Evolutionary conservation across 805 yeast species (phyloP).

Genomic region (Teunomyces aglyptinius): DNA sequence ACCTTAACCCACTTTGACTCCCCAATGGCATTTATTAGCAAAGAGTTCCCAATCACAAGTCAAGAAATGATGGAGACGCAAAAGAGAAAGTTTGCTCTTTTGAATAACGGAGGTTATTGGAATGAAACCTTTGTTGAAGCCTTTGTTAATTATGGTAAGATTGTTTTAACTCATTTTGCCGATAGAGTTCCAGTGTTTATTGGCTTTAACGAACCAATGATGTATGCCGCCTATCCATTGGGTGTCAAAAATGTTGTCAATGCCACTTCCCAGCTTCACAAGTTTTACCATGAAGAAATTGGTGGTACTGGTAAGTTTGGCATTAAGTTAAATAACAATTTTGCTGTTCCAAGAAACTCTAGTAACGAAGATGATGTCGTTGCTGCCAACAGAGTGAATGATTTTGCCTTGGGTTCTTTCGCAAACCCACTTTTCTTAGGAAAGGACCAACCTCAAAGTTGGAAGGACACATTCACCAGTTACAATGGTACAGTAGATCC

Average conservation of each 20-base stretch:
- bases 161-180: constrained; percentile 26
- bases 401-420: constrained; percentile 23
- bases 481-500: constrained; percentile 10
- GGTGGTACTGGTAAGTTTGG: constrained; percentile 22
- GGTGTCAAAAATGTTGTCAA: constrained; percentile 24
- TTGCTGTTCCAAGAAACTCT: constrained; percentile 25
- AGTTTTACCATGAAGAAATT: constrained; percentile 21
- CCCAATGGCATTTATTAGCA: constrained; percentile 17
- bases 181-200: constrained; percentile 30
- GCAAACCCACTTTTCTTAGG: constrained; percentile 31
- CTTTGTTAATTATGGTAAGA: constrained; percentile 30
- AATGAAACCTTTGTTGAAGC: constrained; percentile 26
- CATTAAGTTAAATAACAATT: constrained; percentile 25
- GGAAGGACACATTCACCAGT: constrained; percentile 15
- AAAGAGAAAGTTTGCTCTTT: constrained; percentile 10
- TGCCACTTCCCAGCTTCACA: constrained; percentile 21
- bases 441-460: constrained; percentile 24
- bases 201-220: constrained; percentile 31
- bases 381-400: constrained; percentile 26
- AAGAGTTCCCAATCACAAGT: neutral
- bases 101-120: constrained; percentile 23
- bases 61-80: neutral
- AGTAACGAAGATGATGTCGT: constrained; percentile 17
- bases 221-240: constrained; percentile 16
- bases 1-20: constrained; percentile 36